These are phyloP conservation scores for Cardiospermum halicacabum DNA, from an alignment of 345 rosid genomes.

Conservation along the genomic window DNA sequence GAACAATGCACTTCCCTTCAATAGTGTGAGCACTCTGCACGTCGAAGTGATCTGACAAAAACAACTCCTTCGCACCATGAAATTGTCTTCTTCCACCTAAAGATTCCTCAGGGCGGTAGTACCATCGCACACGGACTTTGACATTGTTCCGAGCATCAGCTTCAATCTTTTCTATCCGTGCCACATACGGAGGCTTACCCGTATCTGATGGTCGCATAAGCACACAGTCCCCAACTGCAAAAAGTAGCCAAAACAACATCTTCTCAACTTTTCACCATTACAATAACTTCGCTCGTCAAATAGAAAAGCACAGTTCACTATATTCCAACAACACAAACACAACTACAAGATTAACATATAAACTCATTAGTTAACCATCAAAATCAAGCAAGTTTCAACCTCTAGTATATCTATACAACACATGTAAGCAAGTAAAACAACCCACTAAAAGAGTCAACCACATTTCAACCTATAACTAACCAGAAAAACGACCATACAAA, in stretches of 20 bases:
- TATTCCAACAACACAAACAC: conserved; percentile 1
- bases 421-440: not conserved
- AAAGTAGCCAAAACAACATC: conserved; percentile 9
- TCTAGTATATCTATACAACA: not conserved
- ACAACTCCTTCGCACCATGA: conserved; percentile 87
- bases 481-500: not conserved
- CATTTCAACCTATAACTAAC: not conserved
- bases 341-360: conserved; percentile 8
- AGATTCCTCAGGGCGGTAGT: conserved; percentile 84
- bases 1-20: conserved; percentile 81
- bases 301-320: not conserved
- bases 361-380: not conserved
- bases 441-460: not conserved
- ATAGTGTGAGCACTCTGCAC: conserved; percentile 79
- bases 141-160: conserved; percentile 57
- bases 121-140: conserved; percentile 79
- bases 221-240: conserved; percentile 74
- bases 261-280: conserved; percentile 4
- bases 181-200: conserved; percentile 73
- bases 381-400: not conserved
- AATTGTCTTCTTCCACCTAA: conserved; percentile 82
- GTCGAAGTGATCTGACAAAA: conserved; percentile 79
- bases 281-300: not conserved
- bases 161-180: conserved; percentile 77
- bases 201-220: conserved; percentile 79